Evolutionary conservation across 2,329 filamentous ascomycete genomes (phyloP), one percentile per base, ranked within the genome.

Genomic region (Arthrinium puccinioides): DNA sequence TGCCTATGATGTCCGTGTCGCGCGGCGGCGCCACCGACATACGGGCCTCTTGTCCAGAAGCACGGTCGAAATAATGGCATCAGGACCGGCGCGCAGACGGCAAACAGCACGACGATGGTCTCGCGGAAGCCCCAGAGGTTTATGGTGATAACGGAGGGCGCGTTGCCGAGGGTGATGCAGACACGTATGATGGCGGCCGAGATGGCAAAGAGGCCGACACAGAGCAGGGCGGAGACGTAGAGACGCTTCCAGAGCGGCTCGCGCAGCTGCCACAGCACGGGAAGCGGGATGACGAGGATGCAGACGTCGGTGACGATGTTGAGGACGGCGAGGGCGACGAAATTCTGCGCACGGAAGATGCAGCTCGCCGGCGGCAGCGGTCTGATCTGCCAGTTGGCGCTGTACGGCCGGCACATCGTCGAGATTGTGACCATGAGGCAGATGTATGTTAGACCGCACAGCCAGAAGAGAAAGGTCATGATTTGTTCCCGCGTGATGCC

Each of bases 61-160:
- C 44, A 40, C 19, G 31, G 37, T 24, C 35, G 48, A 37, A 54
- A 48, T 19, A 60, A 35, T 1, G 57, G 57, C 7, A 50, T 45
- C 4, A 62, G 42, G 18, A 61, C 55, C 8, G 57, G 59, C 0
- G 53, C 44, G 36, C 60, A 60, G 32, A 61, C 56, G 5, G 57
- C 53, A 13, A 60, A 40, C 14, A 60, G 54, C 10, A 52, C 57
- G n/a, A 59, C 53, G 21, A 57, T 46, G 2, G 56, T 60, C 37
- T 63, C 60, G 31, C 60, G 48, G 2, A 59, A 49, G 13, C 58
- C 59, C 60, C n/a, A n/a, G 15, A 50, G 42, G 32, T 63, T 61
- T 33, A 61, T 59, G 37, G 51, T 57, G 13, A 55, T 43, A 2
- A 53, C 54, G 2, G 49, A 53, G 1, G 56, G 56, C 11, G 42